phyloP scores from a whole-genome alignment of 192 early-diverging fungal species.

The Coemansia umbellata region DNA sequence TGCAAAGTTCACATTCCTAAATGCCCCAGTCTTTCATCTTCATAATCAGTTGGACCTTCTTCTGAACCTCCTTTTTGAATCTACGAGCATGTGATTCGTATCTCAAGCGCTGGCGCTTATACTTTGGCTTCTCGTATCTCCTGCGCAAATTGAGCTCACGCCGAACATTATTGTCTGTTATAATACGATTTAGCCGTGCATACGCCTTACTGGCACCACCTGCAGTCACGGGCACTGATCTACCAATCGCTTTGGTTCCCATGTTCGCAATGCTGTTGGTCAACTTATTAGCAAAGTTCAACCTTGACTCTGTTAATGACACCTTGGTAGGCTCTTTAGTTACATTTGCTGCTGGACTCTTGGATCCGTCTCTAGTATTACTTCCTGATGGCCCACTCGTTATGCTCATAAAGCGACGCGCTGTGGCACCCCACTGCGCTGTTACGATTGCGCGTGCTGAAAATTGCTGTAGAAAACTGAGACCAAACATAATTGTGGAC shows the following conservation, averaged over 20 bases:
- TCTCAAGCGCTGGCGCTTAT: slow-evolving; percentile 57
- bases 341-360: not conserved
- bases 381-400: not conserved
- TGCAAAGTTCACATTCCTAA: not conserved
- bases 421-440: not conserved
- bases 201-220: slow-evolving; percentile 50
- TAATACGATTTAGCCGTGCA: slow-evolving; percentile 55
- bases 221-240: slow-evolving; percentile 49
- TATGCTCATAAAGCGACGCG: slow-evolving; percentile 6
- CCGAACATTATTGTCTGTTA: slow-evolving; percentile 57
- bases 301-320: not conserved
- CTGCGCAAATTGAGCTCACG: slow-evolving; percentile 53
- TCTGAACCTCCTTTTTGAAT: slow-evolving; percentile 58
- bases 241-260: slow-evolving; percentile 21
- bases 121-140: slow-evolving; percentile 67
- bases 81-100: slow-evolving; percentile 53
- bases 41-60: slow-evolving; percentile 63
- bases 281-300: slow-evolving; percentile 23
- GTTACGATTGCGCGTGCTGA: not conserved
- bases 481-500: slow-evolving; percentile 1
- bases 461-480: not conserved
- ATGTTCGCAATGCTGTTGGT: not conserved
- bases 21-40: slow-evolving; percentile 56
- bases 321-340: not conserved
- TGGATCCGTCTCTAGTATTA: not conserved